Evolutionary conservation across 345 rosid species (phyloP).

Genomic region (Hibiscus trionum): DNA sequence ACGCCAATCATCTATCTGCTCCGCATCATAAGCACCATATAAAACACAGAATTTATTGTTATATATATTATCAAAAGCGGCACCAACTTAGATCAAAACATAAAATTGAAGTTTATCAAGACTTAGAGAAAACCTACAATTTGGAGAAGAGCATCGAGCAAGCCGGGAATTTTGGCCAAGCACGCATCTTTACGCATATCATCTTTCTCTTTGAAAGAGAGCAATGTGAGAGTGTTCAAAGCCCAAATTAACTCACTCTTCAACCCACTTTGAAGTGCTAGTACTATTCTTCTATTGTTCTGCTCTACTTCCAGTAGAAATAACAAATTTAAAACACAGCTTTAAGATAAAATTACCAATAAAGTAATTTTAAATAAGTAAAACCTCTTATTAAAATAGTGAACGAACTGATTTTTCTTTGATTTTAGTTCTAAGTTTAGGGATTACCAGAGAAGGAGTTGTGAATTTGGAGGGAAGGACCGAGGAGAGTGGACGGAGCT

Average conservation of each 20-base stretch:
- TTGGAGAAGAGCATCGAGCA: slow-evolving; percentile 92
- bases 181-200: slow-evolving; percentile 80
- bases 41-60: neutral
- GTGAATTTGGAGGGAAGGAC: slow-evolving; percentile 89
- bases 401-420: neutral
- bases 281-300: slow-evolving; percentile 77
- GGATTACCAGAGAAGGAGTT: slow-evolving; percentile 65
- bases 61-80: neutral
- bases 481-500: slow-evolving; percentile 67
- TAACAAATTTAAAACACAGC: neutral
- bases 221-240: slow-evolving; percentile 77
- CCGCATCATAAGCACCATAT: neutral
- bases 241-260: slow-evolving; percentile 98
- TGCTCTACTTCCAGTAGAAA: slow-evolving; percentile 45
- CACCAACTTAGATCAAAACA: neutral
- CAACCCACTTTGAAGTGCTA: slow-evolving; percentile 92
- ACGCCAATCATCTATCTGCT: slow-evolving; percentile 95
- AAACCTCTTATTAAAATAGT: neutral
- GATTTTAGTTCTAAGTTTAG: slow-evolving; percentile 5
- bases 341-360: neutral
- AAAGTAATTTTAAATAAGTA: neutral
- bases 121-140: slow-evolving; percentile 44
- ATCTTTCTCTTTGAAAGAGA: slow-evolving; percentile 89
- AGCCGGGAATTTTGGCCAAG: slow-evolving; percentile 86
- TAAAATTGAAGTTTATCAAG: neutral